These are phyloP conservation scores for Withania somnifera DNA, from an alignment of 305 asterid species.

Conservation along the genomic window DNA sequence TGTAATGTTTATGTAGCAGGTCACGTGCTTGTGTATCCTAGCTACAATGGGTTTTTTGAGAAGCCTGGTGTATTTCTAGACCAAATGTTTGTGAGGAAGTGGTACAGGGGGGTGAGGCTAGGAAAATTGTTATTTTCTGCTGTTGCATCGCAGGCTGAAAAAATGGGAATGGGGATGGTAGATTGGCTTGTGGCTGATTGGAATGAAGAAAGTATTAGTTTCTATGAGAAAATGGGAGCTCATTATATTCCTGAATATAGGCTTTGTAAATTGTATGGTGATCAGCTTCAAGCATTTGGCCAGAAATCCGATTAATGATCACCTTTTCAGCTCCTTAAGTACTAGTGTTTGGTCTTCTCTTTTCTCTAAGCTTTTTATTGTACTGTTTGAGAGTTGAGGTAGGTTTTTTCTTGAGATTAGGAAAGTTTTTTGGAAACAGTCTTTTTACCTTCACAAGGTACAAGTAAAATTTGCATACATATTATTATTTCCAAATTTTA, in stretches of 20 bases:
- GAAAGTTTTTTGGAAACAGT: too few relatives aligned
- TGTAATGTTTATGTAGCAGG: too few relatives aligned
- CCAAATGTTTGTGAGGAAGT: conserved; percentile 6
- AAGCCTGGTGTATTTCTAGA: conserved; percentile 8
- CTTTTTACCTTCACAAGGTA: too few relatives aligned
- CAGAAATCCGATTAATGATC: background rate
- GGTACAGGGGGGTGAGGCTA: background rate
- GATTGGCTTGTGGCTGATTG: conserved; percentile 8
- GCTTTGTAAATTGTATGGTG: conserved; percentile 5
- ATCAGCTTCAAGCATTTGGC: background rate
- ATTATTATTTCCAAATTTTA: too few relatives aligned
- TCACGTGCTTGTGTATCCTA: background rate
- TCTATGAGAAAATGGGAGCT: background rate
- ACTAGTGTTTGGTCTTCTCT: background rate
- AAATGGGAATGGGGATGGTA: conserved; percentile 3
- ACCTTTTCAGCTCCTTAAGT: background rate
- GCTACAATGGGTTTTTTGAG: conserved; percentile 3
- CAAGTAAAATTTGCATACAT: too few relatives aligned
- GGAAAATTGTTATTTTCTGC: conserved; percentile 1
- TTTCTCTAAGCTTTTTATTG: background rate
- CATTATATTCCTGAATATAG: too few relatives aligned
- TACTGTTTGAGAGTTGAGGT: too few relatives aligned
- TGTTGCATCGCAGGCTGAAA: too few relatives aligned
- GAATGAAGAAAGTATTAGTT: background rate
- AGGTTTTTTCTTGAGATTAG: too few relatives aligned